Conservation (phyloP, 495 filamentous ascomycete species). For the Trypethelium eluteriae region DNA sequence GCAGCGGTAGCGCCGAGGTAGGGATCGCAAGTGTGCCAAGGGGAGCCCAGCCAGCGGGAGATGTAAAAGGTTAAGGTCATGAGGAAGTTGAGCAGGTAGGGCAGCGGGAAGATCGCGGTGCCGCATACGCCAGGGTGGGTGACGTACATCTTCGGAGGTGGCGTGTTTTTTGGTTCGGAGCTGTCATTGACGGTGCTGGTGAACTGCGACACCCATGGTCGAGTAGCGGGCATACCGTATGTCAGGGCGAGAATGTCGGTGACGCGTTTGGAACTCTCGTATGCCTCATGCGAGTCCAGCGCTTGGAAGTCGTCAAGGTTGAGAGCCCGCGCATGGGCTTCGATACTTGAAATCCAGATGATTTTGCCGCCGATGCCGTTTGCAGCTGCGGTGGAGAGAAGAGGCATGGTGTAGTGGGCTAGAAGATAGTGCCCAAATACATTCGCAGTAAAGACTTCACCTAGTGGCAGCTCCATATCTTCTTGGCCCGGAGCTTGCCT, state of each 20-base stretch:
- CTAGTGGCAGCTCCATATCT: constrained; percentile 51
- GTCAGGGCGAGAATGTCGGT: constrained; percentile 78
- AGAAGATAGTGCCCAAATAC: constrained; percentile 94
- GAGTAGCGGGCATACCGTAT: constrained; percentile 55
- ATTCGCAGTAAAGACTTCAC: constrained; percentile 80
- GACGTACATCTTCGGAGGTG: constrained; percentile 57
- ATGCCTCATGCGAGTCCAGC: constrained; percentile 51
- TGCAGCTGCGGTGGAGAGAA: constrained; percentile 47
- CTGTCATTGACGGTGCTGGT: constrained; percentile 19
- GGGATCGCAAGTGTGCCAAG: constrained; percentile 48
- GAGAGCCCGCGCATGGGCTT: constrained; percentile 53
- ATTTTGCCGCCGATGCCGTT: constrained; percentile 48
- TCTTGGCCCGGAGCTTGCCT: neutral
- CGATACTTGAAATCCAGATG: constrained; percentile 78
- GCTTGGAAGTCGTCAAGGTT: constrained; percentile 68
- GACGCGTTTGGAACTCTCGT: constrained; percentile 79
- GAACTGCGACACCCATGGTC: constrained; percentile 48
- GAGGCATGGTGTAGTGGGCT: constrained; percentile 64
- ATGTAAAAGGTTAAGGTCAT: constrained; percentile 49
- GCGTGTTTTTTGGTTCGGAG: neutral
- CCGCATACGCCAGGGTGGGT: constrained; percentile 81
- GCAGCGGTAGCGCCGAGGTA: constrained; percentile 63
- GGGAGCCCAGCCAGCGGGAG: constrained; percentile 33
- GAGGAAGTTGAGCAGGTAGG: constrained; percentile 53
- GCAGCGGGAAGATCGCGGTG: constrained; percentile 69